Evolutionary conservation across 441 rosid genomes (phyloP).

Genomic region (Jatropha multifida): DNA sequence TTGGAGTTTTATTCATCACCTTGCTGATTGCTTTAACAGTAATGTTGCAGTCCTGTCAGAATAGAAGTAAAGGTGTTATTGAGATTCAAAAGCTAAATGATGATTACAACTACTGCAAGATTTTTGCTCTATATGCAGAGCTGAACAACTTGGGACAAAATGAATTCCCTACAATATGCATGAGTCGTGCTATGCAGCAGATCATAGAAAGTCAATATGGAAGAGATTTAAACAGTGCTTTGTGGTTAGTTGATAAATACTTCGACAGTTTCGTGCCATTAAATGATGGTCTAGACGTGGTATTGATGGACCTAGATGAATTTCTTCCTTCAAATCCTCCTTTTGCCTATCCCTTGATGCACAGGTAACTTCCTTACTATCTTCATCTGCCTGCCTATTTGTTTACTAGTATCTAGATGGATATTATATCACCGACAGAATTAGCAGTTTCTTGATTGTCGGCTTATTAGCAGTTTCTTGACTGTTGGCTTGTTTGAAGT

Average conservation of each 20-base stretch:
- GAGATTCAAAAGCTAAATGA: slow-evolving; percentile 37
- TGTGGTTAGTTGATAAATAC: slow-evolving; percentile 45
- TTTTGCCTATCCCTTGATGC: slow-evolving; percentile 25
- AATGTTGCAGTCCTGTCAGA: slow-evolving; percentile 74
- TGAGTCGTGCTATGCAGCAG: slow-evolving; percentile 40
- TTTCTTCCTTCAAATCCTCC: slow-evolving; percentile 30
- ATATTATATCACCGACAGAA: neutral
- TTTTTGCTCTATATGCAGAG: slow-evolving; percentile 51
- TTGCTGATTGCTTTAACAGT: slow-evolving; percentile 57
- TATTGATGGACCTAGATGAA: slow-evolving; percentile 68
- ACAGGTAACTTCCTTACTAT: slow-evolving; percentile 25
- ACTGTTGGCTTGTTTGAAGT: no score
- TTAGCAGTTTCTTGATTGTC: neutral
- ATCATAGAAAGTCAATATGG: slow-evolving; percentile 46
- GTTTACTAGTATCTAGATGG: neutral
- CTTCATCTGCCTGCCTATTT: neutral
- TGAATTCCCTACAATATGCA: slow-evolving; percentile 56
- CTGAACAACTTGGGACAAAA: slow-evolving; percentile 47
- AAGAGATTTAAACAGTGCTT: slow-evolving; percentile 52
- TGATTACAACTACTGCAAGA: slow-evolving; percentile 51
- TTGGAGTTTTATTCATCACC: slow-evolving; percentile 59
- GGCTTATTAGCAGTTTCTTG: neutral
- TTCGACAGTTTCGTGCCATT: slow-evolving; percentile 39
- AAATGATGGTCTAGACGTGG: slow-evolving; percentile 43
- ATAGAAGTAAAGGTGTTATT: slow-evolving; percentile 43